Conservation (phyloP, 2,329 filamentous ascomycete species). For the Neocucurbitaria cava region DNA sequence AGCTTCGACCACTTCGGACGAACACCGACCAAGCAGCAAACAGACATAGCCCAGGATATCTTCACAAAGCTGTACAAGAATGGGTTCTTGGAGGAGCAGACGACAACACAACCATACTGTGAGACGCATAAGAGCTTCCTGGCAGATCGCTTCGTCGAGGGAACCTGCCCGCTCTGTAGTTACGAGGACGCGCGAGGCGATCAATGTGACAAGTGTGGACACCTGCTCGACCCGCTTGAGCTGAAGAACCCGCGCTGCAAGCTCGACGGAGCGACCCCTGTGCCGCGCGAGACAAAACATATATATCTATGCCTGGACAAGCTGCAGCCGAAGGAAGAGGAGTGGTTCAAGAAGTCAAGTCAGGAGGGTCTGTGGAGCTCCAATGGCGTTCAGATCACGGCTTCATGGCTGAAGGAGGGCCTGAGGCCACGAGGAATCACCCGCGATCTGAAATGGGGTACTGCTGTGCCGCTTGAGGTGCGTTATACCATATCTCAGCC, state of each 20-base stretch:
- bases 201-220: slow-evolving; percentile 61
- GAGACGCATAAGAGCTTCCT: slow-evolving; percentile 64
- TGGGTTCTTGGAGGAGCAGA: slow-evolving; percentile 84
- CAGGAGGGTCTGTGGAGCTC: slow-evolving; percentile 77
- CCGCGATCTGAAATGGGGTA: slow-evolving; percentile 90
- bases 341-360: slow-evolving; percentile 78
- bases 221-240: slow-evolving; percentile 58
- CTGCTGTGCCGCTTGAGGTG: slow-evolving; percentile 61
- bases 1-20: slow-evolving; percentile 94
- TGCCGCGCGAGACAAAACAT: slow-evolving; percentile 84
- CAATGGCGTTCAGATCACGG: slow-evolving; percentile 78
- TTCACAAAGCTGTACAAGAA: slow-evolving; percentile 89
- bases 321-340: slow-evolving; percentile 76
- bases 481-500: not conserved
- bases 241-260: slow-evolving; percentile 77
- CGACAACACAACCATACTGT: slow-evolving; percentile 90
- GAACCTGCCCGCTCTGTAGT: slow-evolving; percentile 74
- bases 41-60: slow-evolving; percentile 89
- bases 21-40: slow-evolving; percentile 88
- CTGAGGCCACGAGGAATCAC: slow-evolving; percentile 89
- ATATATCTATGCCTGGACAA: slow-evolving; percentile 88
- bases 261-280: slow-evolving; percentile 81
- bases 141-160: slow-evolving; percentile 74
- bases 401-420: slow-evolving; percentile 83
- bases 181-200: slow-evolving; percentile 61